Evolutionary conservation across 2,329 filamentous ascomycete genomes (phyloP).

Genomic region (Neonectria magnoliae): DNA sequence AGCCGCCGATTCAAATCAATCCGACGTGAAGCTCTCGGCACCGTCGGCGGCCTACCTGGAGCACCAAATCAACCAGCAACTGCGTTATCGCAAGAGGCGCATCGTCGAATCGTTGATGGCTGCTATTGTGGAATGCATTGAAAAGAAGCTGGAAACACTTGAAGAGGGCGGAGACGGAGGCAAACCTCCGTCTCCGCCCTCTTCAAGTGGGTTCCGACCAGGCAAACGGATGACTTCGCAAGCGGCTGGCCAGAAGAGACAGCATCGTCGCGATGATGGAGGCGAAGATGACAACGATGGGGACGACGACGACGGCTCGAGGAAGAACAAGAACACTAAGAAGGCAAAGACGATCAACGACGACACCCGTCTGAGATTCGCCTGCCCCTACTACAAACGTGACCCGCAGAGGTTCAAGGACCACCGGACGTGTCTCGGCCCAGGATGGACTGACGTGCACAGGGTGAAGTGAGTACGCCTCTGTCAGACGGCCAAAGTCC

Average conservation of each 20-base stretch:
- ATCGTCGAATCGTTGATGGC: constrained; percentile 28
- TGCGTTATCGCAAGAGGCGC: constrained; percentile 25
- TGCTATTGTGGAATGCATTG: constrained; percentile 23
- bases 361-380: constrained; percentile 43
- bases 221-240: constrained; percentile 14
- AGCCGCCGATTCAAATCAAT: constrained; percentile 37
- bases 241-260: constrained; percentile 33
- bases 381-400: constrained; percentile 51
- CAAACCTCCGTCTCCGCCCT: constrained; percentile 26
- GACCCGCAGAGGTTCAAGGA: constrained; percentile 42
- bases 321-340: constrained; percentile 48
- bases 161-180: constrained; percentile 29
- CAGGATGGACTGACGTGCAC: constrained; percentile 36
- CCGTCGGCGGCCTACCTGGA: constrained; percentile 27
- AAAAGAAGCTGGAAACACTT: constrained; percentile 25
- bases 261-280: constrained; percentile 24
- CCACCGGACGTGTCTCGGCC: constrained; percentile 37
- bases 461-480: constrained; percentile 38
- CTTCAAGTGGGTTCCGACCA: constrained; percentile 32
- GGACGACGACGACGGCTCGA: constrained; percentile 42
- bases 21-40: constrained; percentile 24
- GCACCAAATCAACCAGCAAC: constrained; percentile 21
- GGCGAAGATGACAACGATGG: constrained; percentile 44
- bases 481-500: background rate
- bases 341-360: constrained; percentile 49